A percentile compares a stretch with the other conserved stretches of the same genome.
Evolutionary conservation across 164 flowering plant species (phyloP).

Genomic region (Protea cynaroides): DNA sequence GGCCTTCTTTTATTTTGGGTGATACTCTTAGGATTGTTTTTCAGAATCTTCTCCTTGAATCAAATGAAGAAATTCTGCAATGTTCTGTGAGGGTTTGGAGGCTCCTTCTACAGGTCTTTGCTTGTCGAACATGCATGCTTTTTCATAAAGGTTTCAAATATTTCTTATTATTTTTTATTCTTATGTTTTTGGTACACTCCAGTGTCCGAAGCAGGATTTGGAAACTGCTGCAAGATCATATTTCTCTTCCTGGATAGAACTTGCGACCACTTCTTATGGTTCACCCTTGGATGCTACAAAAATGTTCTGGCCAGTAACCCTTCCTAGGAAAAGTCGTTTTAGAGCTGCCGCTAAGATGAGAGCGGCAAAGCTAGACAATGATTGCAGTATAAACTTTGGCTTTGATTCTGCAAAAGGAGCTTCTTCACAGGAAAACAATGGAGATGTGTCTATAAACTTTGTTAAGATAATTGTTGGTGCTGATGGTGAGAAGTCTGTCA

Average conservation of each 20-base stretch:
- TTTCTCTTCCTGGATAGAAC: slow-evolving; percentile 77
- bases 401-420: slow-evolving; percentile 33
- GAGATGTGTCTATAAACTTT: slow-evolving; percentile 38
- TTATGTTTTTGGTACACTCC: slow-evolving; percentile 13
- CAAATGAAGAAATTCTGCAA: slow-evolving; percentile 68
- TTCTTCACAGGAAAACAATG: slow-evolving; percentile 43
- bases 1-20: slow-evolving; percentile 88
- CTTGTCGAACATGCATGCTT: not conserved
- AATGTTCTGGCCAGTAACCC: slow-evolving; percentile 93
- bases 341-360: slow-evolving; percentile 97
- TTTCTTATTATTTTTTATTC: not conserved
- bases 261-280: slow-evolving; percentile 85
- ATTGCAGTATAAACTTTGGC: slow-evolving; percentile 22
- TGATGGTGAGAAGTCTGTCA: slow-evolving; percentile 83
- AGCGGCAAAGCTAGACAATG: slow-evolving; percentile 70
- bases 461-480: slow-evolving; percentile 84
- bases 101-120: slow-evolving; percentile 72
- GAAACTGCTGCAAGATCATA: slow-evolving; percentile 58
- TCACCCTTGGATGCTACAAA: slow-evolving; percentile 74
- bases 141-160: not conserved
- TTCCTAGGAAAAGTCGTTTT: slow-evolving; percentile 84
- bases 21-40: slow-evolving; percentile 94
- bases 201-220: slow-evolving; percentile 75
- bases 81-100: slow-evolving; percentile 97
- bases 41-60: slow-evolving; percentile 86